Evolutionary conservation across 352 stramenopile species (phyloP).

Genomic region (Globisporangium takayamanum): DNA sequence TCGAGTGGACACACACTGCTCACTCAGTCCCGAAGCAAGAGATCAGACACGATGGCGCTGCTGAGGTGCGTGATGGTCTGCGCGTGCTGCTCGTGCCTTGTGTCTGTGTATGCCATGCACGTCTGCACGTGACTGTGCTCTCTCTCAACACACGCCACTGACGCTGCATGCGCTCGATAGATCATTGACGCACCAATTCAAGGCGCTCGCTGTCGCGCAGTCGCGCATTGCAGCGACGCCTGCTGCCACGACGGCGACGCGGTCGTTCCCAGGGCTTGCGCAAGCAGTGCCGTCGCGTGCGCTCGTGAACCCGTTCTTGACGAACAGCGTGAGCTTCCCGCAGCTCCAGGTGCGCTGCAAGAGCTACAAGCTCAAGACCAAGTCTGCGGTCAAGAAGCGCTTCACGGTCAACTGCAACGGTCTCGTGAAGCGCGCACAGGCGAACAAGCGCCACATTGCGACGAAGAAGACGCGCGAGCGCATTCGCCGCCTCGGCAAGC

Average conservation of each 20-base stretch:
- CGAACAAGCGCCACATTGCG: constrained; percentile 81
- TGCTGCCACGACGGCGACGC: constrained; percentile 13
- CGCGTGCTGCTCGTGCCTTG: not conserved
- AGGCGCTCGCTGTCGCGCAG: constrained; percentile 33
- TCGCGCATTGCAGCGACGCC: constrained; percentile 12
- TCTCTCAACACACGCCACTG: not conserved
- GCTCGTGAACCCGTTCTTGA: constrained; percentile 15
- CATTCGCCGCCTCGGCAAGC: constrained; percentile 67
- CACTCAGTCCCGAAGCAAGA: not conserved
- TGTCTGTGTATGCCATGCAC: not conserved
- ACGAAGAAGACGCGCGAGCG: constrained; percentile 82
- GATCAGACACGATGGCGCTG: constrained; percentile 21
- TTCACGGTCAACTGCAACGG: constrained; percentile 81
- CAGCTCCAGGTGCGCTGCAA: constrained; percentile 54
- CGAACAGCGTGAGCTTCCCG: constrained; percentile 17
- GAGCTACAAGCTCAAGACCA: constrained; percentile 82
- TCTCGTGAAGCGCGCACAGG: constrained; percentile 68
- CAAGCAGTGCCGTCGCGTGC: constrained; percentile 2
- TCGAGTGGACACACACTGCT: constrained; percentile 9
- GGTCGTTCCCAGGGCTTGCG: constrained; percentile 15
- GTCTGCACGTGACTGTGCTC: not conserved
- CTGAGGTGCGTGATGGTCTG: constrained; percentile 27
- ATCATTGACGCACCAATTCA: constrained; percentile 51
- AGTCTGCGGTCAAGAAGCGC: constrained; percentile 79
- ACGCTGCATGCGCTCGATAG: constrained; percentile 12